These are phyloP conservation scores for Cercospora sesami DNA, from an alignment of 2,329 filamentous ascomycete genomes.

Conservation along the genomic window DNA sequence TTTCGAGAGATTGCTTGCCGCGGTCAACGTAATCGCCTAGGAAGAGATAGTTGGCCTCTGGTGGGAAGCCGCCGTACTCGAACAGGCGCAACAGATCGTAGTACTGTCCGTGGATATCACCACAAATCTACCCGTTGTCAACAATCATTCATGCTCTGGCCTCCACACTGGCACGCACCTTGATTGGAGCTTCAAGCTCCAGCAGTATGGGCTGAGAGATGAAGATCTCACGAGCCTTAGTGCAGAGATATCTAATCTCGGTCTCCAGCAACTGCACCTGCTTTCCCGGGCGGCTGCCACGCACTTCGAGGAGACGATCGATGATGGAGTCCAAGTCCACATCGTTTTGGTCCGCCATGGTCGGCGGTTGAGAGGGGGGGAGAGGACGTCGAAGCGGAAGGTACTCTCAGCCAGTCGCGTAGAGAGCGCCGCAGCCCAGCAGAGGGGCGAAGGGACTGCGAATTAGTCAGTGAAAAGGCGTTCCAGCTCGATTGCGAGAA, in stretches of 20 bases:
- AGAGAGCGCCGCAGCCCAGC: background rate
- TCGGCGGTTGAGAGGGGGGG: conserved; percentile 31
- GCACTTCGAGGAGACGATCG: conserved; percentile 94
- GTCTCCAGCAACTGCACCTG: conserved; percentile 95
- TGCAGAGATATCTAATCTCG: conserved; percentile 96
- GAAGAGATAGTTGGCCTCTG: conserved; percentile 99
- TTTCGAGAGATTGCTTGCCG: conserved; percentile 98
- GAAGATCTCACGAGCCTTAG: conserved; percentile 98
- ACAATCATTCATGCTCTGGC: conserved; percentile 7
- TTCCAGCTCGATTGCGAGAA: conserved; percentile 2
- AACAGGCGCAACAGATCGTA: conserved; percentile 96
- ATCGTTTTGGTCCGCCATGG: conserved; percentile 78
- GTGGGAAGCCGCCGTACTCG: conserved; percentile 97
- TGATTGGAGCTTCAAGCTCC: conserved; percentile 97
- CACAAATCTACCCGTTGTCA: conserved; percentile 74
- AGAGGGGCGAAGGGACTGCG: background rate
- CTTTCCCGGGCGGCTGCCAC: conserved; percentile 96
- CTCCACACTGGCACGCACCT: conserved; percentile 62
- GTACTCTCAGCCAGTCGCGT: conserved; percentile 26
- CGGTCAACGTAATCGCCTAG: conserved; percentile 98
- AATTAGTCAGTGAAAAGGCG: background rate
- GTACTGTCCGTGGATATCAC: conserved; percentile 99
- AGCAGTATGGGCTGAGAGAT: conserved; percentile 98
- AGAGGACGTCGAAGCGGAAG: conserved; percentile 20
- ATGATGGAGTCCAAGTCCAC: conserved; percentile 99